Evolutionary conservation across 331 rosid species (phyloP), one percentile per base, ranked within the genome.

Genomic region (Cydonia oblonga): DNA sequence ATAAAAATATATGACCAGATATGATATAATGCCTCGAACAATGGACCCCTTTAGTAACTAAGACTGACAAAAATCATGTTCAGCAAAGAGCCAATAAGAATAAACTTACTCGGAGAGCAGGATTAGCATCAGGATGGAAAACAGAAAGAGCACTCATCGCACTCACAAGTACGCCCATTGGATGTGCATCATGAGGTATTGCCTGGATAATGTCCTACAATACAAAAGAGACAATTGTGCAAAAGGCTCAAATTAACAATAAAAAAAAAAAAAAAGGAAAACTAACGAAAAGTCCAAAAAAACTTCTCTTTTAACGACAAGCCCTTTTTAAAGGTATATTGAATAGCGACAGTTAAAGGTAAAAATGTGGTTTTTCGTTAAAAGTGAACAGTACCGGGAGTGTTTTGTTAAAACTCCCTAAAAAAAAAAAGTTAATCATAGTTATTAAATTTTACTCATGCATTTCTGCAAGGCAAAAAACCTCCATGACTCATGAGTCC

Each of bases 131-230:
- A 22, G 98, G 98, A 73, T 92, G 98, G 72, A 85, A 90, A 73
- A 88, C 80, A 11, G 98, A 92, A 38, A 92, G 98, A 54, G 92
- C 91, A 75, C 98, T 88, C 80, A 90, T 79, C 25, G 98, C 89
- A 79, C 88, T 87, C 54, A 88, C 90, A 78, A 92, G 96, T 19
- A 87, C 90, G 23, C 98, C 98, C 96, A 92, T 92, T 9, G 98
- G 96, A 84, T 92, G 98, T 67, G 98, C 96, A 88, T 92, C 98
- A 84, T 90, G 96, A 75, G 96, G 98, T 96, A 92, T 84, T 63
- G 96, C 69, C 53, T 92, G 96, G 76, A 92, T 92, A 58, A 90
- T 84, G 79, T 92, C 92, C 98, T 92, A 79, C 71, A 81, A 72
- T 65, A 69, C 62, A 75, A 79, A 78, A 75, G 66, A 62, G n/a